Evolutionary conservation across 2,329 filamentous ascomycete species (phyloP).

Genomic region (Colletotrichum theobromicola): DNA sequence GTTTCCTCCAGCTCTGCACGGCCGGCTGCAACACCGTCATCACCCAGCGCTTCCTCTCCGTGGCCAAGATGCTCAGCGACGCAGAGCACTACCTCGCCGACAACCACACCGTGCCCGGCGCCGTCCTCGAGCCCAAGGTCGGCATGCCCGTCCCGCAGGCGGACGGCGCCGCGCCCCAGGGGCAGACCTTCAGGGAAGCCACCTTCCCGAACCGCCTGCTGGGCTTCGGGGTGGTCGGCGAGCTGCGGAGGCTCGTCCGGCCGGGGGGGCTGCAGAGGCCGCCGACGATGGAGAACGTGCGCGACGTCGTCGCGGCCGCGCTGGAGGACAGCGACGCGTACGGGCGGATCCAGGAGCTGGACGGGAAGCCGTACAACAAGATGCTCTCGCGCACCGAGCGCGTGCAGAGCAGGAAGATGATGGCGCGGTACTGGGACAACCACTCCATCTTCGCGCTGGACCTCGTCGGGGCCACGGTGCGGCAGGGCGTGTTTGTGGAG

Average conservation of each 20-base stretch:
- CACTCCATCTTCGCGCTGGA: constrained; percentile 68
- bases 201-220: constrained; percentile 66
- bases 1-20: constrained; percentile 56
- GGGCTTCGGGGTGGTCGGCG: constrained; percentile 44
- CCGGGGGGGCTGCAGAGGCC: constrained; percentile 26
- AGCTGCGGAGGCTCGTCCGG: constrained; percentile 45
- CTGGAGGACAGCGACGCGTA: constrained; percentile 37
- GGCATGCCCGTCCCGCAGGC: constrained; percentile 52
- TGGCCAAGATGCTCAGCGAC: constrained; percentile 67
- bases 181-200: neutral
- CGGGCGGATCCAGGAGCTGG: neutral
- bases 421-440: constrained; percentile 75
- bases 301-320: constrained; percentile 51
- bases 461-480: constrained; percentile 67
- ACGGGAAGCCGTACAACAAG: constrained; percentile 29
- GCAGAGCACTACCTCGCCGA: constrained; percentile 49
- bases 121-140: constrained; percentile 58
- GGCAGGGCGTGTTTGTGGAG: constrained; percentile 69
- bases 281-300: constrained; percentile 56
- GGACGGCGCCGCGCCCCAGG: constrained; percentile 32
- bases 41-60: constrained; percentile 63
- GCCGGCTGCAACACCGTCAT: constrained; percentile 53
- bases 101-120: constrained; percentile 69
- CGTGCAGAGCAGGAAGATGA: constrained; percentile 63
- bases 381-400: neutral